These are phyloP conservation scores for Kwoniella newhampshirensis DNA, from an alignment of 768 basidiomycete species.

Conservation along the genomic window DNA sequence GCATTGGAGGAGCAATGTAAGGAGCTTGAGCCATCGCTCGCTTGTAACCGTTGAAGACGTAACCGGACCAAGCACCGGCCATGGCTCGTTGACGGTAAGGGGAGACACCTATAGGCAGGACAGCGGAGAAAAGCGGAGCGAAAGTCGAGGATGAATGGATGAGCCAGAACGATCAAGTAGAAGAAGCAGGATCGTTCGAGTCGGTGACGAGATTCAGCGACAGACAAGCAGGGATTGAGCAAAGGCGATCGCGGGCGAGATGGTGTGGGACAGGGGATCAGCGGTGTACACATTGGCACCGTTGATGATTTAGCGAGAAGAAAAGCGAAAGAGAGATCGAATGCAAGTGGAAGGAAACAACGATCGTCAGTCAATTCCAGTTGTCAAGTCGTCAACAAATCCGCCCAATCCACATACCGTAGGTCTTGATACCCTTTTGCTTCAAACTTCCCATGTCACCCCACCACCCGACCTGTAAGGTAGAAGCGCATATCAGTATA, in stretches of 20 bases:
- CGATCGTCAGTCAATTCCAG: not conserved
- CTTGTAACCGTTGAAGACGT: conserved; percentile 82
- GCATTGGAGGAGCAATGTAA: conserved; percentile 77
- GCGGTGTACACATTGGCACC: too few species aligned
- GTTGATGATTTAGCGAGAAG: too few species aligned
- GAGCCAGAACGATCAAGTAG: not conserved
- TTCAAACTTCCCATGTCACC: conserved; percentile 69
- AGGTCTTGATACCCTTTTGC: conserved; percentile 74
- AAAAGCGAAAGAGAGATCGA: too few species aligned
- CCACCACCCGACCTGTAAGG: conserved; percentile 79
- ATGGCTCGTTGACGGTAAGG: conserved; percentile 75
- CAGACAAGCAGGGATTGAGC: too few species aligned
- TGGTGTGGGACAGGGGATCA: too few species aligned
- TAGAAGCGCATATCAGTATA: conserved; percentile 11
- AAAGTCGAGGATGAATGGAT: not conserved
- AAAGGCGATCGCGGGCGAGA: too few species aligned
- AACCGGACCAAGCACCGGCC: conserved; percentile 68
- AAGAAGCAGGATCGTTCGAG: too few species aligned
- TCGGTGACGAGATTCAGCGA: not conserved
- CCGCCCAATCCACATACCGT: conserved; percentile 64
- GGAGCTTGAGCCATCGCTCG: conserved; percentile 71
- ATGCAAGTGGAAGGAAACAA: too few species aligned
- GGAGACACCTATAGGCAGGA: conserved; percentile 73
- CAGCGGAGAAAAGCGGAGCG: not conserved
- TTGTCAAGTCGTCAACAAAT: not conserved